Percentiles rank a stretch among this genome's conserved stretches.
Conservation (phyloP, 257 asterid species). For the Primulina tabacum region DNA sequence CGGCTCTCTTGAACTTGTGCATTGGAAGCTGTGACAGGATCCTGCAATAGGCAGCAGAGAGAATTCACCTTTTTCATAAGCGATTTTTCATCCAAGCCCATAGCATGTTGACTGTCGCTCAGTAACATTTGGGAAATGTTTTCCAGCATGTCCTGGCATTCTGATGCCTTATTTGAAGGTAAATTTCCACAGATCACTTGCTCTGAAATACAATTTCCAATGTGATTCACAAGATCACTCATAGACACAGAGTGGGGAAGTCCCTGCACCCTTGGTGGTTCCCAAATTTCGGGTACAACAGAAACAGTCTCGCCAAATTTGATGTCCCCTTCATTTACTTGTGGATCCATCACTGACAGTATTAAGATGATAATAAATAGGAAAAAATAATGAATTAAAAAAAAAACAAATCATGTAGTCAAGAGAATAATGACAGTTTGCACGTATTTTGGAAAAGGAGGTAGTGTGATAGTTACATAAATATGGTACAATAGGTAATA, state of each 20-base stretch:
- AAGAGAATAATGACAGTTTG: background rate
- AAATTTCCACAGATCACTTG: conserved; percentile 58
- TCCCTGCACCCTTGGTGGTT: conserved; percentile 36
- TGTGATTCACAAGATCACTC: conserved; percentile 67
- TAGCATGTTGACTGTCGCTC: conserved; percentile 48
- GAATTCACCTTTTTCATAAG: conserved; percentile 83
- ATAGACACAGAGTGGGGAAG: conserved; percentile 56
- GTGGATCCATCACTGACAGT: conserved; percentile 44
- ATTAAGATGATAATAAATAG: conserved; percentile 3
- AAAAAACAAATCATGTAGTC: background rate
- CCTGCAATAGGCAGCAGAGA: conserved; percentile 64
- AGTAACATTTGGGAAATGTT: conserved; percentile 43
- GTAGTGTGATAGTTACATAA: background rate
- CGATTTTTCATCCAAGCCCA: conserved; percentile 66
- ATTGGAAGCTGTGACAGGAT: conserved; percentile 35
- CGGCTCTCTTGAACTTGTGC: conserved; percentile 34
- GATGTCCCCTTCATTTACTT: conserved; percentile 42
- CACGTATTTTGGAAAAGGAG: background rate
- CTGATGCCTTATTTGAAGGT: conserved; percentile 50
- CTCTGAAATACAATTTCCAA: conserved; percentile 57
- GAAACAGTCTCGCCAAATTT: conserved; percentile 24
- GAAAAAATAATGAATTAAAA: conserved; percentile 21
- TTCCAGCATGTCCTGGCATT: conserved; percentile 59
- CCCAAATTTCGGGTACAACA: conserved; percentile 30
- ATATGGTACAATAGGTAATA: conserved; percentile 6